Base-by-base conservation (phyloP, 495 filamentous ascomycete genomes). In the Alectoria sarmentosa region DNA sequence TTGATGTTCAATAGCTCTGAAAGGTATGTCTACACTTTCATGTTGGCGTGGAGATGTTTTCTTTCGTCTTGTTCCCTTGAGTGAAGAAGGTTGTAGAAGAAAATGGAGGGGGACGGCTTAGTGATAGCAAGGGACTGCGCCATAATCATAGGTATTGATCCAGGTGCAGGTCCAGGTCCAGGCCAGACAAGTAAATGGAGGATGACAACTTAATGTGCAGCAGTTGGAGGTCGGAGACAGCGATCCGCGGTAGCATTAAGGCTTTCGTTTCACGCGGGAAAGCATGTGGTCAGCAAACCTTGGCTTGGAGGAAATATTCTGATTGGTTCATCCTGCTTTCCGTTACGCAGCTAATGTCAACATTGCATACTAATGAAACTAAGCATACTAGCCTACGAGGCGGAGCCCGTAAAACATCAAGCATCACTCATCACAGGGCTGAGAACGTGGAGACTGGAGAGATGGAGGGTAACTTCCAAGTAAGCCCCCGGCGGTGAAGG, bases 11-110 rank as follows among this genome's bases (percentile, higher is more conserved):
- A 32, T 34, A 36, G 9, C 1, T 34, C 52, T 55, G 52, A 55
- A 55, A 55, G 52, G 52, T 55, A 55, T 55, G 30, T 21, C 28
- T 55, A 55, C 52, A 17, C 52, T 55, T 55, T 55, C 52, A 55
- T 55, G 14, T n/a, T 55, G 28, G 52, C 0, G 28, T 19, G 52
- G 28, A n/a, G n/a, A n/a, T n/a, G n/a, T n/a, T n/a, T n/a, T n/a
- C n/a, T n/a, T n/a, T n/a, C n/a, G n/a, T n/a, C n/a, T n/a, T n/a
- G n/a, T n/a, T n/a, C n/a, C n/a, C n/a, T 8, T 17, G 52, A 30
- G 11, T 15, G 4, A 28, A 7, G 0, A 14, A 28, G 26, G 19
- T 23, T 3, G n/a, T 6, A 28, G 11, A 49, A 2, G n/a, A 49
- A 49, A 28, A 28, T 30, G 49, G 13, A 54, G 26, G 4, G 14